Percentiles rank a stretch among this genome's conserved stretches.
Evolutionary conservation across 768 basidiomycete genomes (phyloP).

Genomic region (Hypholoma fasciculare): DNA sequence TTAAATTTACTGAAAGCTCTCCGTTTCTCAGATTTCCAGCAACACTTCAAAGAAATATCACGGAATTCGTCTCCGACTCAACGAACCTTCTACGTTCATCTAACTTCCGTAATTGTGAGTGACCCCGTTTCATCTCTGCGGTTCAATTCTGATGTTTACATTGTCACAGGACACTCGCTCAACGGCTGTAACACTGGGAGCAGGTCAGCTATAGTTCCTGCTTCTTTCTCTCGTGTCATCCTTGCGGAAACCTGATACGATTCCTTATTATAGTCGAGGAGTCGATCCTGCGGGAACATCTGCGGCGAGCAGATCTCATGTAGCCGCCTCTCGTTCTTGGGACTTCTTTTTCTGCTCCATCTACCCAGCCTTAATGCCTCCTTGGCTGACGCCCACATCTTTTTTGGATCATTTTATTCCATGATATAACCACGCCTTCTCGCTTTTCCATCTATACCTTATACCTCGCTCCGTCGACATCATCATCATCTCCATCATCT

Average conservation of each 20-base stretch:
- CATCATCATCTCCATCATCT: too few relatives aligned
- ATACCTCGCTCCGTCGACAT: too few relatives aligned
- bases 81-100: slow-evolving; percentile 69
- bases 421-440: too few relatives aligned
- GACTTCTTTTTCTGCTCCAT: slow-evolving; percentile 7
- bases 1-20: not conserved
- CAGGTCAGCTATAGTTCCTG: slow-evolving; percentile 40
- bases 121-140: not conserved
- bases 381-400: not conserved
- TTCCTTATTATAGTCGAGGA: slow-evolving; percentile 54
- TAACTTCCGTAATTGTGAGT: slow-evolving; percentile 78
- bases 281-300: slow-evolving; percentile 69
- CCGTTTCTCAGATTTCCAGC: slow-evolving; percentile 61
- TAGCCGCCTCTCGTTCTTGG: slow-evolving; percentile 23
- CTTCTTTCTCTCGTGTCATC: slow-evolving; percentile 1
- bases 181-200: slow-evolving; percentile 68
- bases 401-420: not conserved
- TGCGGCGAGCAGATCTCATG: slow-evolving; percentile 70
- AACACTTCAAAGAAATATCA: slow-evolving; percentile 77
- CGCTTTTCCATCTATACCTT: too few relatives aligned
- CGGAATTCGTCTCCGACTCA: slow-evolving; percentile 61
- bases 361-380: not conserved
- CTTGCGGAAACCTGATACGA: not conserved
- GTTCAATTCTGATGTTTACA: slow-evolving; percentile 1
- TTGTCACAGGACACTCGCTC: slow-evolving; percentile 64